A percentile compares a stretch with the other conserved stretches of the same genome.
Evolutionary conservation across 257 asterid species (phyloP).

Genomic region (Solanum neorickii): DNA sequence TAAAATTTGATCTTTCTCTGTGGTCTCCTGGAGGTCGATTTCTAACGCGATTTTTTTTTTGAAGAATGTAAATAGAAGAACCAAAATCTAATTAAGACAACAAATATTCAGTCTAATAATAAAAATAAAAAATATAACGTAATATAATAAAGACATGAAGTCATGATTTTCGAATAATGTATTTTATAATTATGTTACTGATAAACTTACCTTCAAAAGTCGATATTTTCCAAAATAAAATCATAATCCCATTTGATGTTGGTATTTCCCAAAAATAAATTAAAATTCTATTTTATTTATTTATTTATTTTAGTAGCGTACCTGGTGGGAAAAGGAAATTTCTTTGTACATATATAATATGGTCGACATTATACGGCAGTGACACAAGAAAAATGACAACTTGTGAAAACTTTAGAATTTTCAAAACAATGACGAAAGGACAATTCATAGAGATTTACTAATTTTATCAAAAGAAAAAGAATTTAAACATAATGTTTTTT

Average conservation of each 20-base stretch:
- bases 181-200: no score
- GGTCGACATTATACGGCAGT: background rate
- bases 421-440: background rate
- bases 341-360: background rate
- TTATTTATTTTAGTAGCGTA: no score
- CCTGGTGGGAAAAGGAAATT: background rate
- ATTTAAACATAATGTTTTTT: background rate
- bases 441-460: background rate
- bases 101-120: background rate
- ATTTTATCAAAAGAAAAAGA: background rate
- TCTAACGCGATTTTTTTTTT: no score
- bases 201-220: no score
- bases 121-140: rapidly evolving
- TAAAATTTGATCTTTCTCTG: no score
- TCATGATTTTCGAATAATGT: background rate
- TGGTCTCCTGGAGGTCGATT: no score
- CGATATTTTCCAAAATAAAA: no score
- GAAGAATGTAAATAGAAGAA: no score
- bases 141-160: background rate
- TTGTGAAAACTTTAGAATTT: background rate
- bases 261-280: no score
- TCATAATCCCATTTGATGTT: background rate
- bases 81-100: background rate
- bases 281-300: background rate
- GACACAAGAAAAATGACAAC: background rate